A percentile compares a stretch with the other conserved stretches of the same genome.
These are phyloP conservation scores for Sesbania bispinosa DNA, from an alignment of 306 rosid genomes.

Conservation along the genomic window DNA sequence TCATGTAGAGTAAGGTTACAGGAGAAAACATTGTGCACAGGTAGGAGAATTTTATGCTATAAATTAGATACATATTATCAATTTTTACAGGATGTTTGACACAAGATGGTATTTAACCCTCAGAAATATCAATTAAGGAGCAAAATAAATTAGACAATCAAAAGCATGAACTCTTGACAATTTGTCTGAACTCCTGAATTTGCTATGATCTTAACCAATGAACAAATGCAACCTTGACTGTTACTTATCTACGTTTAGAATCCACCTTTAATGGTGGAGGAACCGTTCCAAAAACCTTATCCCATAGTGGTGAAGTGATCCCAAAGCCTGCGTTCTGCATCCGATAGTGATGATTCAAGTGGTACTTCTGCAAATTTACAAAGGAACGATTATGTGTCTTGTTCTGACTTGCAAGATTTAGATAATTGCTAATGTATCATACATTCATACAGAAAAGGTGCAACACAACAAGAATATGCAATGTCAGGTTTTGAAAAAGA, in stretches of 20 bases:
- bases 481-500: not conserved
- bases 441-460: not conserved
- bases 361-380: constrained; percentile 64
- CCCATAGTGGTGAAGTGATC: constrained; percentile 91
- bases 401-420: constrained; percentile 18
- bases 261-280: constrained; percentile 52
- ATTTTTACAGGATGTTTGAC: constrained; percentile 21
- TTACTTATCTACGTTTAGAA: constrained; percentile 41
- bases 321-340: constrained; percentile 71
- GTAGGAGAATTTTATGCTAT: constrained; percentile 1
- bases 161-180: constrained; percentile 12
- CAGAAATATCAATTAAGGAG: constrained; percentile 24
- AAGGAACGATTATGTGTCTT: not conserved
- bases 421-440: not conserved
- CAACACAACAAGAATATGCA: not conserved
- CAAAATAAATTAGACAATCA: constrained; percentile 22
- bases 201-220: constrained; percentile 37
- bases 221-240: constrained; percentile 20
- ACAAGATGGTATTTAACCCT: constrained; percentile 27
- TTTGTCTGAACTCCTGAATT: constrained; percentile 25
- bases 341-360: constrained; percentile 87
- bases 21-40: not conserved
- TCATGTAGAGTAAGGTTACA: not conserved
- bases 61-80: constrained; percentile 6
- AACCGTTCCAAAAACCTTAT: constrained; percentile 71